Evolutionary conservation across 2,329 filamentous ascomycete genomes (phyloP), one percentile per base, ranked within the genome.

Genomic region (Talaromyces sp.): DNA sequence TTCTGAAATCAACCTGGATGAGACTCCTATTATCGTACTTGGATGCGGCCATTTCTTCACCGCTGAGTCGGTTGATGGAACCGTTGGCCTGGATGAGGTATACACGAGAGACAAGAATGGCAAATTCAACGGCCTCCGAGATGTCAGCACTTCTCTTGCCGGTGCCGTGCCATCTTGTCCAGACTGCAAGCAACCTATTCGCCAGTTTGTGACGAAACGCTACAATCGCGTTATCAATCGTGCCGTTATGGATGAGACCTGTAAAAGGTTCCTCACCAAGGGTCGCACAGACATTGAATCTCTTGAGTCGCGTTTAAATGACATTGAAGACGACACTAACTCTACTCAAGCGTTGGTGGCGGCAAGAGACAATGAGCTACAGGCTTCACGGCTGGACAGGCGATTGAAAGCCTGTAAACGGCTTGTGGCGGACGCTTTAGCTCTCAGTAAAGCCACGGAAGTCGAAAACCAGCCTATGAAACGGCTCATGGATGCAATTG

Each of bases 11-110:
- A 42, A 46, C 2, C 48, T 58, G n/a, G 33, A 58, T 30, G 47
- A 58, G 10, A 56, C 13, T 47, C 56, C 47, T 0, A 54, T 53
- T 1, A 30, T 58, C n/a, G 33, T 54, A 3, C 53, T 54, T 47
- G 32, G 56, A 37, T 58, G 41, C 8, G 56, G 56, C 0, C 40
- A 58, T 40, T 58, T 56, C 47, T 58, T 58, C 13, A 58, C 50
- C 0, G 48, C 16, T 49, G 53, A 58, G 9, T 55, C 52, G 8
- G 47, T 56, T 27, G 49, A 58, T 56, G 44, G 52, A 22, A 1
- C 53, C 4, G 52, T 56, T 43, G 49, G 52, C 22, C 47, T 58
- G 4, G 43, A 56, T 48, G 1, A 51, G 32, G 52, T 53, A 19
- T 58, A 58, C 19, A 55, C 36, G 1, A 51, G 49, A 16, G 52